phyloP scores from a whole-genome alignment of 2,329 filamentous ascomycete genomes.

The Beauveria bassiana region DNA sequence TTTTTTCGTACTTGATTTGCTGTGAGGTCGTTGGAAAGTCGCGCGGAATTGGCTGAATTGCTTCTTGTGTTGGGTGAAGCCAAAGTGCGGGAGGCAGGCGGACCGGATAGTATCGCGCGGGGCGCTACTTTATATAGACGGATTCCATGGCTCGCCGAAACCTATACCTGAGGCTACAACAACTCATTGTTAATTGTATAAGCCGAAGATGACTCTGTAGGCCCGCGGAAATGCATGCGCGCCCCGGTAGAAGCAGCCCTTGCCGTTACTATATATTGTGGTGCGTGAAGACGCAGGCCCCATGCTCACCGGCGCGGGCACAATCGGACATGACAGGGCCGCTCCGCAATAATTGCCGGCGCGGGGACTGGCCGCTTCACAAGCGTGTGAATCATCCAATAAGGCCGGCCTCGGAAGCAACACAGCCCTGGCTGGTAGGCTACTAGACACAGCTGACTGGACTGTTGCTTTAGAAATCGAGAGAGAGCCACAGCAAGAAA shows the following conservation, averaged over 20 bases:
- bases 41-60: not conserved
- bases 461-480: too few relatives aligned
- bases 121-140: not conserved
- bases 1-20: not conserved
- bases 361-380: too few relatives aligned
- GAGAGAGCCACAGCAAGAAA: too few relatives aligned
- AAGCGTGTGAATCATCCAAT: not conserved
- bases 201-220: not conserved
- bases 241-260: not conserved
- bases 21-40: not conserved
- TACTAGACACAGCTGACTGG: too few relatives aligned
- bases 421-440: too few relatives aligned
- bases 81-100: not conserved
- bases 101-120: not conserved
- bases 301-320: not conserved
- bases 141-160: too few relatives aligned
- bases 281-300: not conserved
- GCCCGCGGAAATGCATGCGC: not conserved
- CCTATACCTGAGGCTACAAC: not conserved
- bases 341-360: not conserved
- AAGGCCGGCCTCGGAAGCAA: not conserved
- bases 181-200: not conserved
- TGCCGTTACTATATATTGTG: not conserved
- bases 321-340: not conserved
- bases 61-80: not conserved